phyloP scores from a whole-genome alignment of 495 filamentous ascomycete genomes.

The Amorphotheca resinae region DNA sequence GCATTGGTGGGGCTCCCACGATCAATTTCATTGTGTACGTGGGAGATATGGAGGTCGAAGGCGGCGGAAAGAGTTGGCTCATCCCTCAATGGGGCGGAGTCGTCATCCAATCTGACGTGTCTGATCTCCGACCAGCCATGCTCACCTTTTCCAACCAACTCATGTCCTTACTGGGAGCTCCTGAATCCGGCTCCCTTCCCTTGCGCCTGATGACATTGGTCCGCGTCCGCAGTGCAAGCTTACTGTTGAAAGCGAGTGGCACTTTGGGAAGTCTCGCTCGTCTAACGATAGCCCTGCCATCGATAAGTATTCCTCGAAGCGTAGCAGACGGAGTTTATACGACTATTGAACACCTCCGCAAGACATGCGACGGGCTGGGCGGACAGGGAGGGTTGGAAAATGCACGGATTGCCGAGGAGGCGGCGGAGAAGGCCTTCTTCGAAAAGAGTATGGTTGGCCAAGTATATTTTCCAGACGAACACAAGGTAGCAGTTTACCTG shows the following conservation, averaged over 20 bases:
- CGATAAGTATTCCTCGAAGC: conserved; percentile 76
- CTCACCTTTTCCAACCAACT: conserved; percentile 88
- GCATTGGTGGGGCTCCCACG: conserved; percentile 83
- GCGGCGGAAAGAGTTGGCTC: conserved; percentile 75
- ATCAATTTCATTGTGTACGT: conserved; percentile 93
- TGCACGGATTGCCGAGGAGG: conserved; percentile 71
- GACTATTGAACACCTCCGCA: conserved; percentile 62
- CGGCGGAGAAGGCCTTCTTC: conserved; percentile 92
- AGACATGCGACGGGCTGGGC: conserved; percentile 61
- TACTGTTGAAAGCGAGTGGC: conserved; percentile 81
- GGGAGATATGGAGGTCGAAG: conserved; percentile 50
- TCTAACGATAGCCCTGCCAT: conserved; percentile 70
- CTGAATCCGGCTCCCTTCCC: conserved; percentile 65
- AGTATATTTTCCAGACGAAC: conserved; percentile 94
- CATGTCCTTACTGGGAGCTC: conserved; percentile 76
- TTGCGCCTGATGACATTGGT: conserved; percentile 74
- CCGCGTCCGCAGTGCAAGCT: conserved; percentile 71
- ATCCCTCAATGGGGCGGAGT: conserved; percentile 97
- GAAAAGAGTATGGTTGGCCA: conserved; percentile 99
- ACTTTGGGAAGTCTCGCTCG: conserved; percentile 88
- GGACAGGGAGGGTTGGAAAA: conserved; percentile 51
- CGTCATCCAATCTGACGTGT: conserved; percentile 21
- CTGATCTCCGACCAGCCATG: conserved; percentile 63
- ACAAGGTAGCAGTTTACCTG: conserved; percentile 95
- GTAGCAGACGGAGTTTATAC: conserved; percentile 77